These are phyloP conservation scores for Plantago ovata DNA, from an alignment of 257 asterid species.

Conservation along the genomic window DNA sequence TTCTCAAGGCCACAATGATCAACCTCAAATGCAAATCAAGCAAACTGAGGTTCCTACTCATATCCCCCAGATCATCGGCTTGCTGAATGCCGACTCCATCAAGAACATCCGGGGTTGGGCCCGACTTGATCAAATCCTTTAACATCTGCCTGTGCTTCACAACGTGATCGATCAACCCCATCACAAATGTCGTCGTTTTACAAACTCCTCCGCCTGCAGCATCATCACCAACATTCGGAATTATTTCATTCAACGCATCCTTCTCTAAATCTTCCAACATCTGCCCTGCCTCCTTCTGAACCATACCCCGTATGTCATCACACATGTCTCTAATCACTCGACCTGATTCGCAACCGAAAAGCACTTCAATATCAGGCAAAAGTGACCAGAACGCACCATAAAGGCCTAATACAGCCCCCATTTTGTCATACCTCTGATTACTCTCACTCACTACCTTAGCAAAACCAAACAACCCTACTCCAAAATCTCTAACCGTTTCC, in stretches of 20 bases:
- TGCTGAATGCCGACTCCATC: conserved; percentile 11
- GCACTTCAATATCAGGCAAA: conserved; percentile 17
- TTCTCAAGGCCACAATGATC: conserved; percentile 27
- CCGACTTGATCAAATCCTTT: conserved; percentile 23
- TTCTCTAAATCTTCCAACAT: conserved; percentile 31
- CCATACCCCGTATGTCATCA: not conserved
- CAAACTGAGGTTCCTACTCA: not conserved
- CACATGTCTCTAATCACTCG: conserved; percentile 12
- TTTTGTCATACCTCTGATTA: conserved; percentile 20
- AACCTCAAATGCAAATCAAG: conserved; percentile 35
- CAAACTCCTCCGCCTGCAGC: conserved; percentile 32
- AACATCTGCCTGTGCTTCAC: conserved; percentile 24
- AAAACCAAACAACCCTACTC: conserved; percentile 24
- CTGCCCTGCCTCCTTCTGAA: conserved; percentile 26
- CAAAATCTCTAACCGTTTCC: conserved; percentile 37
- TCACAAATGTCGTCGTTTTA: conserved; percentile 21
- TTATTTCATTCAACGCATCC: conserved; percentile 17
- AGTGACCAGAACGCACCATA: conserved; percentile 26
- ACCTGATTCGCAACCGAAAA: conserved; percentile 25
- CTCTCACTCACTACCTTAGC: conserved; percentile 26
- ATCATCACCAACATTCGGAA: conserved; percentile 2
- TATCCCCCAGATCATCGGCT: conserved; percentile 23
- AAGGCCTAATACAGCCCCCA: conserved; percentile 28
- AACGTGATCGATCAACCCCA: conserved; percentile 23
- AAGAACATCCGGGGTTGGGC: conserved; percentile 18